Evolutionary conservation across 352 stramenopile species (phyloP).

Genomic region (Globisporangium paddicum): DNA sequence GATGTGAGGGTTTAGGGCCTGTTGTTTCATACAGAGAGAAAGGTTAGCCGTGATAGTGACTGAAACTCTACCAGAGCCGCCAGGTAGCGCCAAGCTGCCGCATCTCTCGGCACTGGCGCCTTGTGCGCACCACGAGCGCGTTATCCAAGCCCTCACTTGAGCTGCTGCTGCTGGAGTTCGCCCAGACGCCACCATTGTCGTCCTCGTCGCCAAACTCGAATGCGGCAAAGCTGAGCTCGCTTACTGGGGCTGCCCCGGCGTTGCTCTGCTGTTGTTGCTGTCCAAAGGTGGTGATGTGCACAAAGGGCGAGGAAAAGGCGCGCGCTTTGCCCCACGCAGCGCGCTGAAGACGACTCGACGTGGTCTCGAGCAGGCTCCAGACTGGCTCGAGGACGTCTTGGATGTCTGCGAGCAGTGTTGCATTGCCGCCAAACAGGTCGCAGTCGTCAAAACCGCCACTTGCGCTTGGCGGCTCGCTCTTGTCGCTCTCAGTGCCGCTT

Average conservation of each 20-base stretch:
- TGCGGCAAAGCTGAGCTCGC: not conserved
- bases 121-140: slow-evolving; percentile 10
- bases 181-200: not conserved
- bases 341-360: slow-evolving; percentile 11
- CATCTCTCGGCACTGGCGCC: slow-evolving; percentile 13
- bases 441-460: not conserved
- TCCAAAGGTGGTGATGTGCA: not conserved
- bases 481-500: slow-evolving; percentile 2
- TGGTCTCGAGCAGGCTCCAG: slow-evolving; percentile 4
- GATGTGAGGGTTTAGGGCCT: too few species aligned
- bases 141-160: not conserved
- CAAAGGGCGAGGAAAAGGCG: slow-evolving; percentile 2
- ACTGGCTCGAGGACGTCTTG: slow-evolving; percentile 11
- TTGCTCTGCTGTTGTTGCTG: not conserved
- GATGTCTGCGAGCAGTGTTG: slow-evolving; percentile 10
- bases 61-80: slow-evolving; percentile 8
- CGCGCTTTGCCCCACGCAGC: not conserved
- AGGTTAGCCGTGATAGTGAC: too few species aligned
- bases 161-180: not conserved
- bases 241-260: not conserved
- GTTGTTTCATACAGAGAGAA: too few species aligned
- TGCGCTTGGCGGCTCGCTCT: not conserved
- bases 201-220: slow-evolving; percentile 8
- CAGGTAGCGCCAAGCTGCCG: slow-evolving; percentile 4
- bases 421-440: slow-evolving; percentile 6